Base-by-base conservation (phyloP, 1,139 yeast genomes). In the Saccharomycopsis hybrid region DNA sequence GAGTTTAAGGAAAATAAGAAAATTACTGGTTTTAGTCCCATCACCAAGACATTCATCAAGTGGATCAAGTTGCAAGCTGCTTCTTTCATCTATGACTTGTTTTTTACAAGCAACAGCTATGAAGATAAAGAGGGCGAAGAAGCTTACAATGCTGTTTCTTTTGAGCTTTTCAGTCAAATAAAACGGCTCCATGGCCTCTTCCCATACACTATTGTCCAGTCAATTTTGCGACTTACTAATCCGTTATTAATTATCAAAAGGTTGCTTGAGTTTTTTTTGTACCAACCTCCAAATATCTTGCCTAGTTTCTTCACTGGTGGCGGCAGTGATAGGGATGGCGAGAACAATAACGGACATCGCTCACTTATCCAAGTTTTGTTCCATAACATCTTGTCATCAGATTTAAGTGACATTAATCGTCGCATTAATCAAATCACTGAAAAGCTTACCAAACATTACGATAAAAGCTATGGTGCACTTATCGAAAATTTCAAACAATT, bases 291-390 rank as follows among this genome's bases (percentile, higher is more conserved):
- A 3, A 52, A 25, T 33, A 30, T 50, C n/a, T 33, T 32, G 8
- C 47, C 50, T 3, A 41, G 45, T 9, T 51, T 48, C 37, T 38
- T 41, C 11, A 31, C 11, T 36, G 8, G 9, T 8, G 8, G 31
- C 5, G 33, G 28, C 27, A 39, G 36, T 13, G n/a, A 18, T 24
- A 37, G 18, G 18, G 28, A 31, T 24, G 44, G 41, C 13, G 37
- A 32, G 2, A 43, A 46, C 24, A 44, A 44, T 5, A 40, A 11
- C 28, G 42, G 46, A 5, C 50, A 47, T 28, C 38, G 49, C 24
- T 52, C 54, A 24, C 35, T 52, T 8, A 44, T 52, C 11, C 55
- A 52, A 32, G 44, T 47, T n/a, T 38, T 52, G 18, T 50, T 52
- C 40, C 45, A 36, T 24, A 29, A 39, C 9, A 41, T 52, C 13